Evolutionary conservation across 345 rosid genomes (phyloP).

Genomic region (Acer negundo): DNA sequence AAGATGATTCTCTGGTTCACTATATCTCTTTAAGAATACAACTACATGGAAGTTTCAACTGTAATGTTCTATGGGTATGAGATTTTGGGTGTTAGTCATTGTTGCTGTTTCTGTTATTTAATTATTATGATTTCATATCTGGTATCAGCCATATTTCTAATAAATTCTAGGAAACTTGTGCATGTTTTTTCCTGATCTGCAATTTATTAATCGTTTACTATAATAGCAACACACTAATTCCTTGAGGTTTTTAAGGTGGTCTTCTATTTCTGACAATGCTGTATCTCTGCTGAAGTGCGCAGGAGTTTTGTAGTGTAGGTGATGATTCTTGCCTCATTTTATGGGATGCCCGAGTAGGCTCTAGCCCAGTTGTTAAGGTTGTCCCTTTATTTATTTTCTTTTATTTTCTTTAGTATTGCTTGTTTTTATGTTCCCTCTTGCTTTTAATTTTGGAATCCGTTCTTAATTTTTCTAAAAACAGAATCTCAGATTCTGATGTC

Average conservation of each 20-base stretch:
- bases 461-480: background rate
- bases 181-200: background rate
- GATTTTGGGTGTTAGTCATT: background rate
- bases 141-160: background rate
- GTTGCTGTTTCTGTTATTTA: background rate
- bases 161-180: background rate
- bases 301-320: slow-evolving; percentile 98
- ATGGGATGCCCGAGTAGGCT: slow-evolving; percentile 97
- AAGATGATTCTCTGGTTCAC: background rate
- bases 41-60: background rate
- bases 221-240: background rate
- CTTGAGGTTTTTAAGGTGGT: slow-evolving; percentile 13
- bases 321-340: slow-evolving; percentile 99
- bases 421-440: background rate
- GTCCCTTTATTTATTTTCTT: background rate
- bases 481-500: slow-evolving; percentile 1
- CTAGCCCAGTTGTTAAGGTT: slow-evolving; percentile 83
- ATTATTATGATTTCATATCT: background rate
- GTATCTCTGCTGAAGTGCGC: slow-evolving; percentile 61
- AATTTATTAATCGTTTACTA: background rate
- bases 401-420: background rate
- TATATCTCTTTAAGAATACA: background rate
- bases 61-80: background rate
- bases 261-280: slow-evolving; percentile 28
- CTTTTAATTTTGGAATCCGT: background rate